Evolutionary conservation across 805 yeast genomes (phyloP).

Genomic region (Debaryomyces maramus): DNA sequence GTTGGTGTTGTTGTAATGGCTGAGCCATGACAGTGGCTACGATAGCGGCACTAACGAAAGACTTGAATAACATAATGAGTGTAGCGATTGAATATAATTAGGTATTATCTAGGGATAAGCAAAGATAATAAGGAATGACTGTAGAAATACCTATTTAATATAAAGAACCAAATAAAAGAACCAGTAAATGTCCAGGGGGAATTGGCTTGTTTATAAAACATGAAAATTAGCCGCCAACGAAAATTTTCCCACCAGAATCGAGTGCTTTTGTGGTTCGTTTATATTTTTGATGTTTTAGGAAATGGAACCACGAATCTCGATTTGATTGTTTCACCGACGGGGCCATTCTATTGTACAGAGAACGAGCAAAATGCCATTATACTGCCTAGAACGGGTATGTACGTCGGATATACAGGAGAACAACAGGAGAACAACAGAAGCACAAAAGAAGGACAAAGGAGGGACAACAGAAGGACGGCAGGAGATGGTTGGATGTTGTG

Average conservation of each 20-base stretch:
- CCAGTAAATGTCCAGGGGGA: neutral
- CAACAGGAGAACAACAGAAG: neutral
- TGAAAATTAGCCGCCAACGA: neutral
- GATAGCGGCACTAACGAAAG: conserved; percentile 49
- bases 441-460: neutral
- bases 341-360: too few relatives aligned
- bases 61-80: conserved; percentile 46
- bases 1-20: conserved; percentile 61
- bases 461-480: neutral
- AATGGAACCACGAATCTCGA: neutral
- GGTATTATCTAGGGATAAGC: conserved; percentile 26
- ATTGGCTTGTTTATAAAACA: neutral
- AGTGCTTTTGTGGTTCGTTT: neutral
- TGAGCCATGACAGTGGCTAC: conserved; percentile 55
- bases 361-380: neutral
- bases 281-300: neutral
- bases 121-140: conserved; percentile 35
- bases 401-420: neutral
- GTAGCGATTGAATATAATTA: conserved; percentile 9
- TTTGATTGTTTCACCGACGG: too few relatives aligned
- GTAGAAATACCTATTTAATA: conserved; percentile 22
- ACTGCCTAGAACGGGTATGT: neutral
- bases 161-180: neutral
- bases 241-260: conserved; percentile 1
- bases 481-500: neutral